These are phyloP conservation scores for Reutealis trisperma DNA, from an alignment of 345 rosid genomes.

Conservation along the genomic window DNA sequence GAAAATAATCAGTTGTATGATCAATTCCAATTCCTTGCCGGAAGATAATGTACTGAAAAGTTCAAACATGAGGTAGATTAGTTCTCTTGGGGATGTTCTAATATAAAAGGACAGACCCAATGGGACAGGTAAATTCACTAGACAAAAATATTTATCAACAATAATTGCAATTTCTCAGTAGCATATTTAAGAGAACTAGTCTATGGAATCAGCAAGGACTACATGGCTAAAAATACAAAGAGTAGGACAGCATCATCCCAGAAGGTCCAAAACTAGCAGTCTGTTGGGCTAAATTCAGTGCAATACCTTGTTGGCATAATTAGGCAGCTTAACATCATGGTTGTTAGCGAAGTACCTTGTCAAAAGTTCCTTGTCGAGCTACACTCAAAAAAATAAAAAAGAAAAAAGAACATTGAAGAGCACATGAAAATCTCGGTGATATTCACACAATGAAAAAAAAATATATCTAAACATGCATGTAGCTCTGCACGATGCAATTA, in stretches of 20 bases:
- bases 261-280: neutral
- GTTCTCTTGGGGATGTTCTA: neutral
- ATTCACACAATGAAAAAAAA: neutral
- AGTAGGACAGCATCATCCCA: no score
- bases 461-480: neutral
- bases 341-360: slow-evolving; percentile 71
- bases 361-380: slow-evolving; percentile 86
- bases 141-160: neutral
- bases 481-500: slow-evolving; percentile 3
- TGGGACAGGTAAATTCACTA: neutral
- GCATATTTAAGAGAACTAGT: neutral
- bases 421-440: no score
- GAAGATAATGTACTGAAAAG: slow-evolving; percentile 76
- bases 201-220: no score
- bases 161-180: no score
- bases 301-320: slow-evolving; percentile 80
- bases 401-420: neutral
- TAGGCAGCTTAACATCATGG: slow-evolving; percentile 69
- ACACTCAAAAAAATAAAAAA: slow-evolving; percentile 35
- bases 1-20: slow-evolving; percentile 70
- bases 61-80: slow-evolving; percentile 9
- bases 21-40: slow-evolving; percentile 93
- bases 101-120: neutral
- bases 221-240: no score
- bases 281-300: slow-evolving; percentile 11